Base-by-base conservation (phyloP, 306 rosid species). In the Sindora glabra region DNA sequence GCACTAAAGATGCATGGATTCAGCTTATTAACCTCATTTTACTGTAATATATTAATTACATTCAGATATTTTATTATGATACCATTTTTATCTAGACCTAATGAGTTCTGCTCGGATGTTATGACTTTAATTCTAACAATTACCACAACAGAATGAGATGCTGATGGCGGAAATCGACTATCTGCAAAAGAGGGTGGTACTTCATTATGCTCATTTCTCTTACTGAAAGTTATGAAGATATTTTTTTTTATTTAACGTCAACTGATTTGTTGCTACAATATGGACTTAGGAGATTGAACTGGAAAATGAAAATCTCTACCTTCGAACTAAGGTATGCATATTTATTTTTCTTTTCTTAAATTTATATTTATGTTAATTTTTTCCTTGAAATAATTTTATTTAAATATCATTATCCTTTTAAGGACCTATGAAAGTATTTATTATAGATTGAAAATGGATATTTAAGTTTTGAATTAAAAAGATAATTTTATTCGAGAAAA, bases 261-360 rank as follows among this genome's bases (percentile, higher is more conserved):
- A 54, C 56, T 65, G 22, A 42, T 5, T n/a, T n/a, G 32, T 14
- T 25, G 11, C 55, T 32, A 25, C 38, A 45, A 59, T 34, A 4
- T 26, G n/a, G 19, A 10, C 19, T 10, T 25, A 91, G 98, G 95
- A 85, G 72, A 73, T 83, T 39, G 94, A 88, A 67, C 83, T 88
- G 76, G 98, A 92, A 66, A 83, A 83, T 23, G 98, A 92, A 51
- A 92, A 92, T 72, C 73, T 81, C 15, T 88, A 81, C 45, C 80
- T 86, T 36, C 82, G 96, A 49, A 80, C 94, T 15, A 92, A 92
- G 94, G 98, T 88, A 75, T 10, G 49, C 63, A 40, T 0, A 32
- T 63, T 50, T 10, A 10, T 30, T 58, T 9, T 10, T 1, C 0
- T 14, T n/a, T 24, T 21, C 13, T 14, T 41, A 25, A 29, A 9